A percentile compares a stretch with the other conserved stretches of the same genome.
Evolutionary conservation across 208 protist genomes (phyloP).

Genomic region (Lotmaria passim): DNA sequence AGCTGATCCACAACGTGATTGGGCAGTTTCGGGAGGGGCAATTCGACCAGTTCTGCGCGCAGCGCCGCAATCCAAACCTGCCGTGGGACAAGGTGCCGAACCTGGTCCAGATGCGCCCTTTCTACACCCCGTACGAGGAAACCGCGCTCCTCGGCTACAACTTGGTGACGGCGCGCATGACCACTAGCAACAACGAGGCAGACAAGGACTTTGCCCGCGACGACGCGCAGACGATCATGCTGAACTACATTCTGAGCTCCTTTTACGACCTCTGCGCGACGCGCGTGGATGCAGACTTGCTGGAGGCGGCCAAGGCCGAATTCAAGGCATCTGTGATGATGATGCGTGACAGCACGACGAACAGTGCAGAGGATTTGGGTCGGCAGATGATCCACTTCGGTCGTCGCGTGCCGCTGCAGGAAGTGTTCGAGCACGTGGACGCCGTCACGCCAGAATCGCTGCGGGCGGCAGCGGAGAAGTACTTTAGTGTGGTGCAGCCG

Average conservation of each 20-base stretch:
- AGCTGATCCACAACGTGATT: conserved; percentile 94
- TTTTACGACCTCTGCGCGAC: conserved; percentile 72
- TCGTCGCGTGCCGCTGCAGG: conserved; percentile 85
- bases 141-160: conserved; percentile 91
- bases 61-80: conserved; percentile 73
- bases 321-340: conserved; percentile 94
- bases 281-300: conserved; percentile 68
- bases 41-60: conserved; percentile 69
- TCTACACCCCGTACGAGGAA: conserved; percentile 93
- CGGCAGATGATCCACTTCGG: conserved; percentile 95
- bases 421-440: conserved; percentile 94
- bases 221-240: conserved; percentile 71
- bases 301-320: conserved; percentile 94
- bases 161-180: conserved; percentile 70
- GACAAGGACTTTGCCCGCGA: conserved; percentile 46
- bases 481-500: conserved; percentile 58
- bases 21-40: conserved; percentile 92
- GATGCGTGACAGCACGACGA: conserved; percentile 95
- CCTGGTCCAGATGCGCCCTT: conserved; percentile 81
- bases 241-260: conserved; percentile 72
- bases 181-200: conserved; percentile 27
- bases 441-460: conserved; percentile 89
- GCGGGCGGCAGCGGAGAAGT: conserved; percentile 72
- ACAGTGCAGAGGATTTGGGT: conserved; percentile 96
- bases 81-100: conserved; percentile 72